phyloP scores from a whole-genome alignment of 208 protist genomes.

The Trypanosoma vivax region DNA sequence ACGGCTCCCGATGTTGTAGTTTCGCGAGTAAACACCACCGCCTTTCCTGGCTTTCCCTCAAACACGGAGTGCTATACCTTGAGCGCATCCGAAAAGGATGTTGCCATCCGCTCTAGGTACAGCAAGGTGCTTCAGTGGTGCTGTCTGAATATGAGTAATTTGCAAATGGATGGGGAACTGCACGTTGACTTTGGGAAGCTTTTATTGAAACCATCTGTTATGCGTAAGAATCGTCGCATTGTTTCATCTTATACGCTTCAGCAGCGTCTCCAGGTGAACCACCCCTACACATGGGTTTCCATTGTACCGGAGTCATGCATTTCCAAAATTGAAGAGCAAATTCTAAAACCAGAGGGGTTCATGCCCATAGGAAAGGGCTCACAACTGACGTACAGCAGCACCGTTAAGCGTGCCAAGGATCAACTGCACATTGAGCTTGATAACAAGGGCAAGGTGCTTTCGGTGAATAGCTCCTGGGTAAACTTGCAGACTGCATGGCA shows the following conservation, averaged over 20 bases:
- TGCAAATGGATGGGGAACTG: conserved; percentile 88
- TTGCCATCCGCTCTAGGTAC: conserved; percentile 62
- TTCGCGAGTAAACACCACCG: conserved; percentile 81
- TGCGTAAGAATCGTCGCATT: conserved; percentile 39
- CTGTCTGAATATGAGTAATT: conserved; percentile 85
- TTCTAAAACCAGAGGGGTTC: conserved; percentile 60
- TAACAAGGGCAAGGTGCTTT: conserved; percentile 50
- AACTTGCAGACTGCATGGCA: conserved; percentile 74
- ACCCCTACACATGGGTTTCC: conserved; percentile 81
- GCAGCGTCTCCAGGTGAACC: conserved; percentile 80
- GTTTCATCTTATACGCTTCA: conserved; percentile 83
- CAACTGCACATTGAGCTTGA: conserved; percentile 51
- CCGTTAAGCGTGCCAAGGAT: conserved; percentile 71
- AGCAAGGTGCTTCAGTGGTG: conserved; percentile 91
- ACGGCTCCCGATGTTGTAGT: conserved; percentile 72
- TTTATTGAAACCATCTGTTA: conserved; percentile 38
- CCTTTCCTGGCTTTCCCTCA: conserved; percentile 81
- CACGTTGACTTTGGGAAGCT: conserved; percentile 73
- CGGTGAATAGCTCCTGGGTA: conserved; percentile 65
- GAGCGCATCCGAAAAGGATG: conserved; percentile 46
- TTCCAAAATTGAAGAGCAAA: conserved; percentile 28
- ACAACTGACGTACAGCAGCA: conserved; percentile 71
- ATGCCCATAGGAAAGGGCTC: conserved; percentile 20
- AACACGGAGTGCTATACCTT: conserved; percentile 90
- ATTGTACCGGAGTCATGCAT: conserved; percentile 50